Conservation (phyloP, 352 stramenopile genomes). For the Globisporangium okanoganense region DNA sequence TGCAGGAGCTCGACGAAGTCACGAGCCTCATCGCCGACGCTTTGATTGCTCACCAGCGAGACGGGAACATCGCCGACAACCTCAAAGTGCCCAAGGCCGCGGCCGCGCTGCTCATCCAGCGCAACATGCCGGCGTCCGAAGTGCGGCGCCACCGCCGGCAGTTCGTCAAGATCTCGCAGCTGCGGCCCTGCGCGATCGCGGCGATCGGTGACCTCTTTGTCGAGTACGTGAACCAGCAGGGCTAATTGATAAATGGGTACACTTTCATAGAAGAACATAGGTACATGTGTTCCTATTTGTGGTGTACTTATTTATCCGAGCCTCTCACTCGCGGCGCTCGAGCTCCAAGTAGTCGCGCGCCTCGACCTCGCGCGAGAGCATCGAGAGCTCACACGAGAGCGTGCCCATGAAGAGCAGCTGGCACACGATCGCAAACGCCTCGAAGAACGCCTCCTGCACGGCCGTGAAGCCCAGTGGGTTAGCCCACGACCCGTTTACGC, state of each 20-base stretch:
- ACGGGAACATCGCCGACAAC: conserved; percentile 51
- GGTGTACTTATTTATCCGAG: background rate
- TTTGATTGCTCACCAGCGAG: conserved; percentile 56
- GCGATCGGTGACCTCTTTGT: conserved; percentile 67
- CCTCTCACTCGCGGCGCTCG: conserved; percentile 46
- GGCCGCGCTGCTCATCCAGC: conserved; percentile 32
- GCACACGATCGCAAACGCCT: conserved; percentile 80
- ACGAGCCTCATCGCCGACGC: conserved; percentile 57
- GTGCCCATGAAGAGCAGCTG: conserved; percentile 89
- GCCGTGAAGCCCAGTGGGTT: conserved; percentile 81
- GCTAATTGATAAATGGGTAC: too few species aligned
- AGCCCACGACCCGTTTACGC: conserved; percentile 73
- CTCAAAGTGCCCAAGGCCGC: conserved; percentile 36
- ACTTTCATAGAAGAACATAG: too few species aligned
- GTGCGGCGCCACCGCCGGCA: conserved; percentile 68
- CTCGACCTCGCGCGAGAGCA: conserved; percentile 57
- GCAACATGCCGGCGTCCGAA: conserved; percentile 51
- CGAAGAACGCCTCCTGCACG: conserved; percentile 78
- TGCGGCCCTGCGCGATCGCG: conserved; percentile 46
- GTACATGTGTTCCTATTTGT: too few species aligned
- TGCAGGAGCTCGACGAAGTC: conserved; percentile 63
- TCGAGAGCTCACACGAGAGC: conserved; percentile 64
- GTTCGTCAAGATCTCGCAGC: conserved; percentile 77
- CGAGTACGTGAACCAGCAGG: conserved; percentile 75
- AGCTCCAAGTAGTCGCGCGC: conserved; percentile 56